Evolutionary conservation across 371 early-diverging fungal species (phyloP), one percentile per base, ranked within the genome.

Genomic region (Chytridium lagenaria): DNA sequence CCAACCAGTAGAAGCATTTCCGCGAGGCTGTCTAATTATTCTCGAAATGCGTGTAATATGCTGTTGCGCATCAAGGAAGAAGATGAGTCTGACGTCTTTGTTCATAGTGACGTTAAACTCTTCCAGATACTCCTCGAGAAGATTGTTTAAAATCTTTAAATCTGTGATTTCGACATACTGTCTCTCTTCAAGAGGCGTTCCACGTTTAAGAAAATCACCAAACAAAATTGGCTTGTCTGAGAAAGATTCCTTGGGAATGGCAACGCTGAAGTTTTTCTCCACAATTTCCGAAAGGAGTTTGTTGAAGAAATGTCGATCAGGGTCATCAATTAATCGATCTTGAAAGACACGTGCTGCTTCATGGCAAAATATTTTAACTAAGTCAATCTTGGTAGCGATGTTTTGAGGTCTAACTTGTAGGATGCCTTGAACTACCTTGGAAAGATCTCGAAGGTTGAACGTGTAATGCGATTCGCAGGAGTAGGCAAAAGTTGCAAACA

Each of bases 401-500:
- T 76, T 77, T 23, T 55, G 65, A 16, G 85, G 86, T 10, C 77
- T 72, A 1, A 84, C 76, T 72, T 88, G 88, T 26, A 80, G 65
- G n/a, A 84, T 76, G 3, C 85, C 84, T 50, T 88, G 85, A 66
- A 86, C 72, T 3, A 86, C 85, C 72, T 85, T 83, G 39, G 88
- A 88, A 59, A 88, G 68, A 68, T 88, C 88, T 19, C 88, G 74
- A 50, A 87, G 49, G 67, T 88, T 88, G 78, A 88, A 88, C 0
- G 88, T 88, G 74, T 88, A 88, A 71, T 88, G 88, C 2, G 87
- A 87, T 65, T 88, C 1, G 86, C 85, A 7, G 88, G 88, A 1
- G 88, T 88, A n/a, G 88, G 88, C 1, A 88, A 77, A 50, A 87
- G 71, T 61, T 87, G 86, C 1, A 78, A 82, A 70, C 84, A 83